Evolutionary conservation across 1,284 basidiomycete species (phyloP).

Genomic region (Rhodotorula sp.): DNA sequence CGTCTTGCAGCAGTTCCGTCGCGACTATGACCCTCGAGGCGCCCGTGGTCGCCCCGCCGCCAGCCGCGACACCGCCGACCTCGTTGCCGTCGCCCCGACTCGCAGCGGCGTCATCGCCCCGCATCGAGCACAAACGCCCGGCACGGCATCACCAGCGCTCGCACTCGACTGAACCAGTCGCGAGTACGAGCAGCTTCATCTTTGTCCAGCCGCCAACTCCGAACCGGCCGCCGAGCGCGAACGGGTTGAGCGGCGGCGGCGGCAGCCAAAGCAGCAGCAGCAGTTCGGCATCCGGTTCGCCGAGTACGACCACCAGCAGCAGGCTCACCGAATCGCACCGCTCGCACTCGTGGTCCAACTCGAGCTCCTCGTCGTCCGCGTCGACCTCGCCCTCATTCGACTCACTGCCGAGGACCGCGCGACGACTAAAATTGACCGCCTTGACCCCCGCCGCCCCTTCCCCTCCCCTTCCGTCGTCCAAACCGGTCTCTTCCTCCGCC

Average conservation of each 20-base stretch:
- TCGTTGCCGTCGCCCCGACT: neutral
- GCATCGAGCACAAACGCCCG: constrained; percentile 25
- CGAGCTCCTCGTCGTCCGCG: neutral
- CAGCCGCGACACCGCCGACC: neutral
- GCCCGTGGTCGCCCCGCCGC: constrained; percentile 12
- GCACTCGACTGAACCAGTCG: constrained; percentile 34
- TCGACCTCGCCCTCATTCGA: constrained; percentile 13
- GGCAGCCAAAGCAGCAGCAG: neutral
- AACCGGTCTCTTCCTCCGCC: neutral
- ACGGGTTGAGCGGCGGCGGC: too few relatives aligned
- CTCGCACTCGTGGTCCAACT: neutral
- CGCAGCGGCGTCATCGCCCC: constrained; percentile 2
- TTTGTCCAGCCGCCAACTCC: constrained; percentile 37
- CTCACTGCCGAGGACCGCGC: constrained; percentile 15
- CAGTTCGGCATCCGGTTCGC: neutral
- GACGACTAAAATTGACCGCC: constrained; percentile 19
- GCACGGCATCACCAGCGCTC: constrained; percentile 38
- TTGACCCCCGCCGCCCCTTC: constrained; percentile 19
- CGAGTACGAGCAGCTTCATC: constrained; percentile 37
- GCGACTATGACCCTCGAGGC: constrained; percentile 19
- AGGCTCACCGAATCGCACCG: neutral
- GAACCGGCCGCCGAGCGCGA: neutral
- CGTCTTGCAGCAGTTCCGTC: constrained; percentile 15
- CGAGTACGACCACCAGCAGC: neutral
- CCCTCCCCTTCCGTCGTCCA: neutral